Conservation (phyloP, 345 rosid species). For the Triadica sebifera region DNA sequence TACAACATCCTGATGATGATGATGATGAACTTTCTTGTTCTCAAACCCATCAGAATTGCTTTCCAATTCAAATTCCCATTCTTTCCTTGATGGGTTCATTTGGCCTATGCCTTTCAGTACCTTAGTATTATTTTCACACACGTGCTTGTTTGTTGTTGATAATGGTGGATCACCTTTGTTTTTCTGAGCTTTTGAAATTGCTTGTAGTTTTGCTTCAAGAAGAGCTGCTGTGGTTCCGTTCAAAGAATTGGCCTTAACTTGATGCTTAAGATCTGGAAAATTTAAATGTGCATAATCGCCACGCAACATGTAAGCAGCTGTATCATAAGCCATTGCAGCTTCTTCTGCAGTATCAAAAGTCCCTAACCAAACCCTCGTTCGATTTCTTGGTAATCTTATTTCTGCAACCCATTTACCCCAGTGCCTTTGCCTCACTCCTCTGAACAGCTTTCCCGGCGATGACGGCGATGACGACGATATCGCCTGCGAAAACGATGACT, state of each 20-base stretch:
- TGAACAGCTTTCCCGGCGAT: slow-evolving; percentile 60
- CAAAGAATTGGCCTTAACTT: slow-evolving; percentile 44
- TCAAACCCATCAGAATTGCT: slow-evolving; percentile 25
- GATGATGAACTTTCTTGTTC: slow-evolving; percentile 26
- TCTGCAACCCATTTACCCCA: slow-evolving; percentile 99
- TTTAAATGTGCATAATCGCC: slow-evolving; percentile 90
- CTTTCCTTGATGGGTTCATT: slow-evolving; percentile 27
- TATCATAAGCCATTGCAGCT: slow-evolving; percentile 90
- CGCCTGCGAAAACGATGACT: slow-evolving; percentile 14
- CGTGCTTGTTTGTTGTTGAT: slow-evolving; percentile 14
- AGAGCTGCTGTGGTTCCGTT: slow-evolving; percentile 54
- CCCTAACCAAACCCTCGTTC: slow-evolving; percentile 95
- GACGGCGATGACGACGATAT: not conserved
- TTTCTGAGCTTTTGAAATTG: slow-evolving; percentile 34
- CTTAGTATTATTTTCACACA: slow-evolving; percentile 8
- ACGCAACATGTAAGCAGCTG: slow-evolving; percentile 80
- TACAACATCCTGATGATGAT: not conserved
- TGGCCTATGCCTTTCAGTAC: too few species aligned
- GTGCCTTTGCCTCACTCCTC: slow-evolving; percentile 96
- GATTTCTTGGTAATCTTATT: slow-evolving; percentile 83
- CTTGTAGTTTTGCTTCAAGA: slow-evolving; percentile 65
- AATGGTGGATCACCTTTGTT: slow-evolving; percentile 14
- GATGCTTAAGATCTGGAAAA: slow-evolving; percentile 71
- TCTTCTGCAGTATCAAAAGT: slow-evolving; percentile 92
- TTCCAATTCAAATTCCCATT: slow-evolving; percentile 38